These are phyloP conservation scores for Porphyra umbilicalis DNA, from an alignment of 31 red algal genomes.

Conservation along the genomic window DNA sequence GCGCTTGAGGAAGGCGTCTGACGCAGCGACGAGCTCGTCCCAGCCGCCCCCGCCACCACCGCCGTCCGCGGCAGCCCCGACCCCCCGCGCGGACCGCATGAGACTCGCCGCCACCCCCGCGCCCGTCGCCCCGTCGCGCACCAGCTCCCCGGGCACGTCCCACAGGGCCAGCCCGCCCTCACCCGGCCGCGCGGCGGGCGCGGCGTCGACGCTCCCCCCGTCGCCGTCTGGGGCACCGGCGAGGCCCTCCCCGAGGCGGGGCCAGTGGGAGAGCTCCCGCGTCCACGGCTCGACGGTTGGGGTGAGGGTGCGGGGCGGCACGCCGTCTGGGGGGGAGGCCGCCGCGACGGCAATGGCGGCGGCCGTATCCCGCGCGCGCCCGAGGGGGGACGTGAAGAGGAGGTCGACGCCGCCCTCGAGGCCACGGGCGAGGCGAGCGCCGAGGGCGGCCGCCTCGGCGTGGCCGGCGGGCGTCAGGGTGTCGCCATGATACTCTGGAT, in stretches of 20 bases:
- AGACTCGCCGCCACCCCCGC: neutral
- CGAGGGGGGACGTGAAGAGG: constrained; percentile 90
- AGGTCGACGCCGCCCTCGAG: constrained; percentile 48
- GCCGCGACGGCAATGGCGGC: constrained; percentile 52
- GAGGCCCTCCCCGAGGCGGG: constrained; percentile 23
- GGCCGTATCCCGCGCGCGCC: constrained; percentile 78
- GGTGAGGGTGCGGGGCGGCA: constrained; percentile 2
- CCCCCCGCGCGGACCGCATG: neutral
- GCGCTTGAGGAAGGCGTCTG: constrained; percentile 81
- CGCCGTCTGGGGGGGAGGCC: neutral
- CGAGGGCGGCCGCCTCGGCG: constrained; percentile 75
- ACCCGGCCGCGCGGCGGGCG: constrained; percentile 43
- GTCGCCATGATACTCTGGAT: constrained; percentile 92
- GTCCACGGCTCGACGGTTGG: constrained; percentile 89
- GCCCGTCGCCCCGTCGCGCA: constrained; percentile 15
- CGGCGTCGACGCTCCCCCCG: neutral
- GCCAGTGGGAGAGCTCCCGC: constrained; percentile 87
- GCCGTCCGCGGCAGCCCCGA: neutral
- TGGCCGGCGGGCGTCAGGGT: constrained; percentile 67
- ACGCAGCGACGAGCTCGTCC: constrained; percentile 37
- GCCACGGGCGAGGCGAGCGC: constrained; percentile 52
- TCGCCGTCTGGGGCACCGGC: neutral
- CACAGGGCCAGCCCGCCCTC: constrained; percentile 97
- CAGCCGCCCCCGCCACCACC: constrained; percentile 26
- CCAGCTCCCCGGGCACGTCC: constrained; percentile 58